phyloP scores from a whole-genome alignment of 805 yeast species.

The Komagataella kurtzmanii region DNA sequence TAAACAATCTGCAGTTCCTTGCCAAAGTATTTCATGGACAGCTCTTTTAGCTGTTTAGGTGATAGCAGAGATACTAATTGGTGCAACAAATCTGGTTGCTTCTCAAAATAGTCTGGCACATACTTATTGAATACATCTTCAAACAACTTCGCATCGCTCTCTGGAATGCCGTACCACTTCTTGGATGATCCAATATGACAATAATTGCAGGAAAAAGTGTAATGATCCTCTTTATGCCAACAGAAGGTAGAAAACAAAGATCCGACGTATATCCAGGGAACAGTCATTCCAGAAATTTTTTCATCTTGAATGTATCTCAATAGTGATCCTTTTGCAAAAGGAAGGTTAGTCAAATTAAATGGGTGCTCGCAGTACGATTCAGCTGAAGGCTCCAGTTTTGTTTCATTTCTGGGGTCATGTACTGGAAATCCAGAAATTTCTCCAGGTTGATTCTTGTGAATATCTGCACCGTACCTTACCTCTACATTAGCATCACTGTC shows the following conservation, averaged over 20 bases:
- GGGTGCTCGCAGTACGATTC: constrained; percentile 40
- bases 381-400: constrained; percentile 6
- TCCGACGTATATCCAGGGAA: constrained; percentile 92
- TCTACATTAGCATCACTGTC: constrained; percentile 31
- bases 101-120: constrained; percentile 72
- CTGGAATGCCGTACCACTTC: constrained; percentile 90
- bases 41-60: constrained; percentile 38
- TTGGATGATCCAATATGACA: constrained; percentile 85
- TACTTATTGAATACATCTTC: constrained; percentile 44
- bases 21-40: constrained; percentile 14
- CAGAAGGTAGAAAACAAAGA: constrained; percentile 85
- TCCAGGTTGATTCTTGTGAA: constrained; percentile 52
- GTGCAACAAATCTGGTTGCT: constrained; percentile 81
- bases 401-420: constrained; percentile 10
- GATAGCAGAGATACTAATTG: constrained; percentile 74
- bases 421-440: constrained; percentile 71
- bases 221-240: constrained; percentile 96
- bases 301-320: constrained; percentile 43
- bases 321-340: constrained; percentile 58
- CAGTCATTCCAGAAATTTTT: constrained; percentile 82
- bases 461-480: constrained; percentile 78
- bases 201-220: constrained; percentile 81
- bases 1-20: constrained; percentile 24
- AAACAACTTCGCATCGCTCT: constrained; percentile 45
- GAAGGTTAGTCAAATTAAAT: constrained; percentile 65